A percentile compares a stretch with the other conserved stretches of the same genome.
Evolutionary conservation across 306 rosid species (phyloP).

Genomic region (Prunus kanzakura): DNA sequence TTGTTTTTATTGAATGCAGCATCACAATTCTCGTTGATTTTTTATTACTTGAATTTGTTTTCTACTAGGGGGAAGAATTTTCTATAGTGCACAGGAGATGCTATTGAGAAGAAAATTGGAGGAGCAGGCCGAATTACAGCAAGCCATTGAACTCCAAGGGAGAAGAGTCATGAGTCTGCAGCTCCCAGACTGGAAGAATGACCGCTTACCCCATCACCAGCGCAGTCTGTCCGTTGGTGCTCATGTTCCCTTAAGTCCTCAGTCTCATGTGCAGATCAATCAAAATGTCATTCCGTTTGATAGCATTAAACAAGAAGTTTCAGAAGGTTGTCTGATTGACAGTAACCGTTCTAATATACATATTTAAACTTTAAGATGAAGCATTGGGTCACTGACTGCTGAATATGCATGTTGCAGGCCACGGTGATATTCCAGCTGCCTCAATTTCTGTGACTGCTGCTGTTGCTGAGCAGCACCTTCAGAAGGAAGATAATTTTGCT

Average conservation of each 20-base stretch:
- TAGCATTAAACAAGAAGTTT: constrained; percentile 46
- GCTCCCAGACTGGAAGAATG: constrained; percentile 74
- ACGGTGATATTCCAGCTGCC: constrained; percentile 28
- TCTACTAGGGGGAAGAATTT: constrained; percentile 63
- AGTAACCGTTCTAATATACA: background rate
- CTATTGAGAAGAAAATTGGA: constrained; percentile 66
- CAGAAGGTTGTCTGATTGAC: constrained; percentile 48
- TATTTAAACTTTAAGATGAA: background rate
- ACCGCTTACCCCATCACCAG: constrained; percentile 60
- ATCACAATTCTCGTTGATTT: background rate
- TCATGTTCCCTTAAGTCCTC: constrained; percentile 42
- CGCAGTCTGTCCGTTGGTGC: constrained; percentile 76
- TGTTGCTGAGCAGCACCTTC: constrained; percentile 35
- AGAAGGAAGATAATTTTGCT: constrained; percentile 39
- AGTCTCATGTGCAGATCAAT: constrained; percentile 41
- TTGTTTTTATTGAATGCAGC: background rate
- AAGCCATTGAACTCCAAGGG: constrained; percentile 77
- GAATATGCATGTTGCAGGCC: constrained; percentile 39
- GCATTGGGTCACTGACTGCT: constrained; percentile 14
- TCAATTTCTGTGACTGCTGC: constrained; percentile 16
- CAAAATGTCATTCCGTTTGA: constrained; percentile 49
- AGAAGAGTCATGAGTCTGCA: constrained; percentile 80
- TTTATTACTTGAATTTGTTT: background rate
- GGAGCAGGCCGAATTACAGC: constrained; percentile 85
- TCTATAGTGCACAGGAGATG: constrained; percentile 60